phyloP scores from a whole-genome alignment of 78 protist genomes.

The Thecamonas trahens region DNA sequence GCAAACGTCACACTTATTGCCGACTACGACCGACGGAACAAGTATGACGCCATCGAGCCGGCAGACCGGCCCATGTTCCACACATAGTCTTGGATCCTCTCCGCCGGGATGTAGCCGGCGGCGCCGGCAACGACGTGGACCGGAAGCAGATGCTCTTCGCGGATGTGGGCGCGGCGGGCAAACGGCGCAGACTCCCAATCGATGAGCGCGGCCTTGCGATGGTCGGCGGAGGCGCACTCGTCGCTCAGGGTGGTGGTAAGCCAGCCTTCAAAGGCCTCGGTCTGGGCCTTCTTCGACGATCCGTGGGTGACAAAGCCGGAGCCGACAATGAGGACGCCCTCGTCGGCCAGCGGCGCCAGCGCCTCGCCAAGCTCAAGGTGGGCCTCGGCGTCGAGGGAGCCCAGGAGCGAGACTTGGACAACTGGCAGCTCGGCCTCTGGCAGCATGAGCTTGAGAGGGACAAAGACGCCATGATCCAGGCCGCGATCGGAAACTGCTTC shows the following conservation, averaged over 20 bases:
- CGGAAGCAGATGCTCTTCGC: slow-evolving; percentile 15
- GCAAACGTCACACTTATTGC: too few relatives aligned
- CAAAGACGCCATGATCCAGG: slow-evolving; percentile 44
- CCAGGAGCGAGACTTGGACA: background rate
- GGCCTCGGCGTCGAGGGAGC: background rate
- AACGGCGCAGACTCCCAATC: background rate
- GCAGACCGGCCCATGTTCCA: too few relatives aligned
- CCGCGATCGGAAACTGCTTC: slow-evolving; percentile 10
- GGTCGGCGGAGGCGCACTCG: background rate
- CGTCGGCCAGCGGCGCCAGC: slow-evolving; percentile 22
- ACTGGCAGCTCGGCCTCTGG: slow-evolving; percentile 37
- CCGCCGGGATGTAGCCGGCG: too few relatives aligned
- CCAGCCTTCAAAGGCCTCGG: background rate
- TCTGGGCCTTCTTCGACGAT: background rate
- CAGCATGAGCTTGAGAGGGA: slow-evolving; percentile 18
- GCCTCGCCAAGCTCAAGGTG: slow-evolving; percentile 34
- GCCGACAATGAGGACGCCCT: slow-evolving; percentile 37
- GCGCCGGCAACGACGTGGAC: slow-evolving; percentile 10
- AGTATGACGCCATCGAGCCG: too few relatives aligned
- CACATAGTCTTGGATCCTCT: background rate
- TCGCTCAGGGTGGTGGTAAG: background rate
- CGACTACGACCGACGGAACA: too few relatives aligned
- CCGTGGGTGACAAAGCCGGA: slow-evolving; percentile 18
- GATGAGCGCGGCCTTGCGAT: background rate
- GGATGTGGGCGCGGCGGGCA: slow-evolving; percentile 1